Conservation (phyloP, 129 eudicot species). For the Tagetes erecta region DNA sequence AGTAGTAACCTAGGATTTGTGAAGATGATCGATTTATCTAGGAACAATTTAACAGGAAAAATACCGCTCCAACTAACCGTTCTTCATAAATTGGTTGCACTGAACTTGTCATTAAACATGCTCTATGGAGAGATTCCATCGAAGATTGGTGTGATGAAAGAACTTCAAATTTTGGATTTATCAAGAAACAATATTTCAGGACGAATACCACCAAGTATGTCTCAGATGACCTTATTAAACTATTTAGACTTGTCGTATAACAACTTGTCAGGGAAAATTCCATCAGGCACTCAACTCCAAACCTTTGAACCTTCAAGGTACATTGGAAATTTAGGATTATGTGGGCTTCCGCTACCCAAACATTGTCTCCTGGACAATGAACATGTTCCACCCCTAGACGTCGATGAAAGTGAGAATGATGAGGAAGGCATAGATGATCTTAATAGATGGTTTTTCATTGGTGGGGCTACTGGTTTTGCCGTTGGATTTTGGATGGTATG, state of each 20-base stretch:
- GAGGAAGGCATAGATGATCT: too few relatives aligned
- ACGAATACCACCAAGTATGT: conserved; percentile 27
- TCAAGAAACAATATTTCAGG: conserved; percentile 26
- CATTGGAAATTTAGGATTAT: conserved; percentile 21
- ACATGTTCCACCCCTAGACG: background rate
- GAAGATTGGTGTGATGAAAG: conserved; percentile 25
- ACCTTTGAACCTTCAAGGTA: conserved; percentile 28
- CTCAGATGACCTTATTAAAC: background rate
- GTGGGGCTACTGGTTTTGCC: conserved; percentile 16
- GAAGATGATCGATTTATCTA: conserved; percentile 38
- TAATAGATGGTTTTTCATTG: too few relatives aligned
- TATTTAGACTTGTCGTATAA: conserved; percentile 33
- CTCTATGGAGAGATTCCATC: conserved; percentile 21
- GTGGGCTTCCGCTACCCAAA: conserved; percentile 30
- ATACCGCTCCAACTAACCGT: conserved; percentile 27
- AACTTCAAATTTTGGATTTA: conserved; percentile 20
- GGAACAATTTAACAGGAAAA: conserved; percentile 36
- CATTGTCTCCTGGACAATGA: conserved; percentile 10
- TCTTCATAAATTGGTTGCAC: conserved; percentile 16
- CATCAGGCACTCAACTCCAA: conserved; percentile 32
- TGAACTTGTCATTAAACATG: conserved; percentile 25
- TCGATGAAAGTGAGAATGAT: too few relatives aligned
- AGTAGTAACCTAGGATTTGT: background rate
- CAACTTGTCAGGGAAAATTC: conserved; percentile 38
- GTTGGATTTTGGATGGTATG: conserved; percentile 21